phyloP scores from a whole-genome alignment of 2,329 filamentous ascomycete genomes.

The Paramyrothecium sp. region DNA sequence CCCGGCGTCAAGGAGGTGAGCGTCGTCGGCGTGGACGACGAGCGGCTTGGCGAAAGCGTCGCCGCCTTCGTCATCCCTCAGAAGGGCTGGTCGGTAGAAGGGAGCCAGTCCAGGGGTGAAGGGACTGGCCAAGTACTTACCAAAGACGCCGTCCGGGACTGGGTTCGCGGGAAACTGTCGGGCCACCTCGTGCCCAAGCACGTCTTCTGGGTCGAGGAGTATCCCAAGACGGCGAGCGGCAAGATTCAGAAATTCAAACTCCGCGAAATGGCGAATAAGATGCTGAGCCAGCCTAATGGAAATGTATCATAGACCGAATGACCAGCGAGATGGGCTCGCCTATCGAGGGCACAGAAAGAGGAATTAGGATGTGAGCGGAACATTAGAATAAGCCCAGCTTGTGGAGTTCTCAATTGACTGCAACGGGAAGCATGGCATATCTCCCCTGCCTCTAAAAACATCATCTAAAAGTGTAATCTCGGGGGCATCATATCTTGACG shows the following conservation, averaged over 20 bases:
- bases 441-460: background rate
- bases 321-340: too few species aligned
- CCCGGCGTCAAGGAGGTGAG: slow-evolving; percentile 70
- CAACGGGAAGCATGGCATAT: background rate
- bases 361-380: too few species aligned
- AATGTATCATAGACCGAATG: too few species aligned
- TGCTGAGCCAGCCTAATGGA: slow-evolving; percentile 16
- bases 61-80: slow-evolving; percentile 74
- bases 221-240: slow-evolving; percentile 91
- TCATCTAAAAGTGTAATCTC: background rate
- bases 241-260: slow-evolving; percentile 97
- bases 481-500: background rate
- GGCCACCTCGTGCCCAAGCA: slow-evolving; percentile 83
- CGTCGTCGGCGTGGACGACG: slow-evolving; percentile 81
- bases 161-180: slow-evolving; percentile 68
- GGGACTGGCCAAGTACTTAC: slow-evolving; percentile 39
- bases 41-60: slow-evolving; percentile 81
- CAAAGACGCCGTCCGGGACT: slow-evolving; percentile 61
- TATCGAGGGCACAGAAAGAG: too few species aligned
- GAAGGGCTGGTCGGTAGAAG: slow-evolving; percentile 22
- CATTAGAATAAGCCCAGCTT: background rate
- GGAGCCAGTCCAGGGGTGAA: slow-evolving; percentile 17
- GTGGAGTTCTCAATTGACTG: background rate
- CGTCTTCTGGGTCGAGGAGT: slow-evolving; percentile 83
- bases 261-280: slow-evolving; percentile 57